Percentiles rank a stretch among this genome's conserved stretches.
phyloP scores from a whole-genome alignment of 2,329 filamentous ascomycete genomes.

The Ascochyta viciae-villosae region DNA sequence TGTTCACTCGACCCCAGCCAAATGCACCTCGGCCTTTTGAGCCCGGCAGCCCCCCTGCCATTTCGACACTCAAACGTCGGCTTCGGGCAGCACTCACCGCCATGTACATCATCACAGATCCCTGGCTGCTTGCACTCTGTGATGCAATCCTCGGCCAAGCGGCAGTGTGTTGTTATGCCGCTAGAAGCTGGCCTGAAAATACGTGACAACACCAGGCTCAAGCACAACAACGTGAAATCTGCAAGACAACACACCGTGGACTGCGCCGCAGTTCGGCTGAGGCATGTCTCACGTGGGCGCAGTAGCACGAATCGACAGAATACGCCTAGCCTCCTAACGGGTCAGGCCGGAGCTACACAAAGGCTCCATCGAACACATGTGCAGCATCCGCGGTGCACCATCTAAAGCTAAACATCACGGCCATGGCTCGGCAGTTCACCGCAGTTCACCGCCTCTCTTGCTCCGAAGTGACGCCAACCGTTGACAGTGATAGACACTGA shows the following conservation, averaged over 20 bases:
- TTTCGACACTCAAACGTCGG: slow-evolving; percentile 39
- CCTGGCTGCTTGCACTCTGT: slow-evolving; percentile 25
- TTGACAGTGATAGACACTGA: slow-evolving; percentile 21
- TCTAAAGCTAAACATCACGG: slow-evolving; percentile 37
- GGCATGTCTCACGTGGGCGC: slow-evolving; percentile 39
- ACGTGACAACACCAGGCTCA: slow-evolving; percentile 18
- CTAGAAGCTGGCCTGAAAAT: slow-evolving; percentile 15
- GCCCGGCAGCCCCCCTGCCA: slow-evolving; percentile 35
- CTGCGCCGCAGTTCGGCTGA: slow-evolving; percentile 33
- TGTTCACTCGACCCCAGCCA: slow-evolving; percentile 40
- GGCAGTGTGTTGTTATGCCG: slow-evolving; percentile 14
- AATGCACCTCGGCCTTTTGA: slow-evolving; percentile 46
- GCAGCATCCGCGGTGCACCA: slow-evolving; percentile 28
- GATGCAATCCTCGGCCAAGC: slow-evolving; percentile 34
- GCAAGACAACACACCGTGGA: slow-evolving; percentile 38
- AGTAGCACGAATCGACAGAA: slow-evolving; percentile 22
- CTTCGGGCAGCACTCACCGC: slow-evolving; percentile 46
- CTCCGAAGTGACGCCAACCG: slow-evolving; percentile 22
- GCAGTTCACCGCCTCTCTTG: slow-evolving; percentile 42
- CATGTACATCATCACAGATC: slow-evolving; percentile 40
- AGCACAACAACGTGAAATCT: slow-evolving; percentile 40
- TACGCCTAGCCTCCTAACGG: slow-evolving; percentile 30
- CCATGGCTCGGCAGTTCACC: slow-evolving; percentile 43
- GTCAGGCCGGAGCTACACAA: slow-evolving; percentile 40
- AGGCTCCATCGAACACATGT: slow-evolving; percentile 32